Conservation (phyloP, 225 moss, liverwort and hornwort species). For the Pseudoscleropodium purum region DNA sequence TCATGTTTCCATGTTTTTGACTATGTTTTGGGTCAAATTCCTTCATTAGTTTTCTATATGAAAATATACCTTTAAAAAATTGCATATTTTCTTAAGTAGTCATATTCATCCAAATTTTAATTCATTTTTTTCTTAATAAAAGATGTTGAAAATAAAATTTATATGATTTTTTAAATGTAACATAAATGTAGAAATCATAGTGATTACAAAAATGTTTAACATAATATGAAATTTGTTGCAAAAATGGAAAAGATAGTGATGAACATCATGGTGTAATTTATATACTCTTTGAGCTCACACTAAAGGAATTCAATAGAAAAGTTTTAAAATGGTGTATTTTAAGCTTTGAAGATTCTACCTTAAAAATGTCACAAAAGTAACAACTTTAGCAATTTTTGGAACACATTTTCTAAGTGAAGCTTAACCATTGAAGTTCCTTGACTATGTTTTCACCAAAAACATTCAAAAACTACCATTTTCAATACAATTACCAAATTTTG, state of each 20-base stretch:
- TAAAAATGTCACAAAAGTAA: no score
- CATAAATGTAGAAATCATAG: no score
- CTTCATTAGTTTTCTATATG: background rate
- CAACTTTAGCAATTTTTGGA: no score
- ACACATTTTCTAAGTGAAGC: no score
- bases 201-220: background rate
- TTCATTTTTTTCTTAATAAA: background rate
- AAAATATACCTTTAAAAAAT: background rate
- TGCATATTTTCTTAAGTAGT: background rate
- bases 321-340: background rate
- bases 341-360: no score
- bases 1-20: background rate
- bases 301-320: background rate
- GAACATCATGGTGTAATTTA: background rate
- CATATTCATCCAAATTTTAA: background rate
- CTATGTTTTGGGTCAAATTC: background rate
- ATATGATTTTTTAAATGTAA: no score
- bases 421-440: no score
- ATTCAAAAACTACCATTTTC: no score
- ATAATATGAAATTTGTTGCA: background rate
- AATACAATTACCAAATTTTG: no score
- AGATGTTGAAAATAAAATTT: background rate
- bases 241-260: background rate
- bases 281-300: accelerated
- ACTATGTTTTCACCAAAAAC: no score